phyloP scores from a whole-genome alignment of 192 early-diverging fungal genomes.

The Podochytrium sp. region DNA sequence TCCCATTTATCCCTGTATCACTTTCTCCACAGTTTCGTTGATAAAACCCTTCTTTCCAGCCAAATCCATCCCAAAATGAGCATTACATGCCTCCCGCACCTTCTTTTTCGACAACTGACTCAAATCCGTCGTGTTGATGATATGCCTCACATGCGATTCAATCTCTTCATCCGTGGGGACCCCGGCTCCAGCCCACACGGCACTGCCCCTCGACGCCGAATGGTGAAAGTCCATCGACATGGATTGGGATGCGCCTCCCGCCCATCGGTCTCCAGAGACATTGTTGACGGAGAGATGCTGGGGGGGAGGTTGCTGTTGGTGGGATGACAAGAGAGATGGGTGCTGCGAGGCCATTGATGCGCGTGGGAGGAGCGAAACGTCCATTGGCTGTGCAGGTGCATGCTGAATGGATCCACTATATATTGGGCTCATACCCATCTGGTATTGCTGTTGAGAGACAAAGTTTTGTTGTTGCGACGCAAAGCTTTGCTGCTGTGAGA shows the following conservation, averaged over 20 bases:
- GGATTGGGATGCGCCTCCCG: neutral
- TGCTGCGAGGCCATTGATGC: neutral
- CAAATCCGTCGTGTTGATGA: slow-evolving; percentile 72
- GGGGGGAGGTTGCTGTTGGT: too few species aligned
- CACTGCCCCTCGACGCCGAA: too few species aligned
- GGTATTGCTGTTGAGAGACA: too few species aligned
- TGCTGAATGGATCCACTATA: neutral
- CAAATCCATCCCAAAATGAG: slow-evolving; percentile 73
- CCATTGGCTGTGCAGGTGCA: neutral
- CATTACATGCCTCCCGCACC: slow-evolving; percentile 71
- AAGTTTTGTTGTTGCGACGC: too few species aligned
- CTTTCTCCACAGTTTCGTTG: slow-evolving; percentile 64
- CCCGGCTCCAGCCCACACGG: slow-evolving; percentile 41
- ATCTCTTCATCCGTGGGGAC: slow-evolving; percentile 80
- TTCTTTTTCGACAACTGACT: slow-evolving; percentile 80
- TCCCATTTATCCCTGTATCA: slow-evolving; percentile 40
- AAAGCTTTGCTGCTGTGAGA: too few species aligned
- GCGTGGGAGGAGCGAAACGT: neutral
- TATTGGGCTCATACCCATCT: neutral
- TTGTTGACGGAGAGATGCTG: neutral
- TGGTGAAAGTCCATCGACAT: slow-evolving; percentile 1
- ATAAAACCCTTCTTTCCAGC: slow-evolving; percentile 68
- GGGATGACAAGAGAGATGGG: neutral
- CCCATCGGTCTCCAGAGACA: neutral
- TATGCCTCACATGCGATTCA: slow-evolving; percentile 68